These are phyloP conservation scores for Umbelopsis isabellina DNA, from an alignment of 192 early-diverging fungal genomes.

Conservation along the genomic window DNA sequence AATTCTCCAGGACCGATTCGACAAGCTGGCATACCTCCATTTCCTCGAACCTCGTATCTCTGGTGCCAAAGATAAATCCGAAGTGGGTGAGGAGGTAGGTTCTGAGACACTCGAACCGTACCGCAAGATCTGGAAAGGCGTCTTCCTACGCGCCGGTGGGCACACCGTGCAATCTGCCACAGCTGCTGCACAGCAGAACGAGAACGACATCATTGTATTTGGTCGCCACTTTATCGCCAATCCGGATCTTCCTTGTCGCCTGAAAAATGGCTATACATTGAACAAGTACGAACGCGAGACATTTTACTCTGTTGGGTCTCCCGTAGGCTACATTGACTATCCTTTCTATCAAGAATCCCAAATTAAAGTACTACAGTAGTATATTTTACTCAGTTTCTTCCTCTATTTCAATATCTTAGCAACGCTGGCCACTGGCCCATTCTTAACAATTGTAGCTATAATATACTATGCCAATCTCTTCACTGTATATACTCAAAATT, in stretches of 20 bases:
- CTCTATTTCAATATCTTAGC: too few species aligned
- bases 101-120: constrained; percentile 23
- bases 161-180: constrained; percentile 17
- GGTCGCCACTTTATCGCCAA: constrained; percentile 29
- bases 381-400: not conserved
- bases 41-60: constrained; percentile 28
- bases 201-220: constrained; percentile 25
- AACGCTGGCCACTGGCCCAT: too few species aligned
- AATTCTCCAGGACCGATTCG: constrained; percentile 24
- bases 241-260: constrained; percentile 30
- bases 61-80: not conserved
- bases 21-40: constrained; percentile 35
- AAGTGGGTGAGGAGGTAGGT: not conserved
- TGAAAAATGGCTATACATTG: constrained; percentile 22
- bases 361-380: not conserved
- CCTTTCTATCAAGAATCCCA: constrained; percentile 23
- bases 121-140: constrained; percentile 34
- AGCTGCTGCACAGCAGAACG: not conserved
- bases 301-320: constrained; percentile 2
- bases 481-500: too few species aligned
- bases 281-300: constrained; percentile 25
- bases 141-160: constrained; percentile 32
- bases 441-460: too few species aligned
- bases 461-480: too few species aligned
- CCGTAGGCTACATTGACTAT: constrained; percentile 30